Evolutionary conservation across 2,329 filamentous ascomycete species (phyloP), one percentile per base, ranked within the genome.

Genomic region (Exophiala oligosperma): DNA sequence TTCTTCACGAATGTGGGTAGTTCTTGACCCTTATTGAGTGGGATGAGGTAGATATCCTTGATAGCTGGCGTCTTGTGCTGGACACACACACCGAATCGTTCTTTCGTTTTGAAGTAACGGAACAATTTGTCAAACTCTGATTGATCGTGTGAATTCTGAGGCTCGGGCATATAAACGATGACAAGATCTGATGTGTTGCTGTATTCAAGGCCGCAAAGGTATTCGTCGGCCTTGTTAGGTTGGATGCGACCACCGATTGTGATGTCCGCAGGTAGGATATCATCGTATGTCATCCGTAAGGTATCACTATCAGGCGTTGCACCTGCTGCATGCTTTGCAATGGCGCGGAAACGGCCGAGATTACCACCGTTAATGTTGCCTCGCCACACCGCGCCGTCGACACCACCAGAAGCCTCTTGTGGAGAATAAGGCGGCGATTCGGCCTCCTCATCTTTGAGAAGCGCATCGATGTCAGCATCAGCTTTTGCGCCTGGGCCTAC

Each of bases 41-140:
- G 93, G 8, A 97, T 88, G 32, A 97, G 83, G 72, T 97, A 97
- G 1, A 92, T 90, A 70, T 97, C 93, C 59, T 92, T 88, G 49
- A 97, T 89, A 60, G 91, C 88, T 21, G 85, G 83, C 29, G 86
- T 76, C 1, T 84, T 83, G 71, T 90, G 89, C 69, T 93, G 90
- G 12, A 87, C 87, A 5, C 97, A 82, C 1, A 97, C 93, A 21
- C 92, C 93, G 71, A 96, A 99, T 35, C 92, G 84, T 64, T 89
- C 84, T 69, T 93, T 90, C 51, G 81, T 82, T 43, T 86, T 79
- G 70, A 99, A 97, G 75, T 99, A 97, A 52, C 92, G 83, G 68
- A 92, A 90, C n/a, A 97, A 79, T 17, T 83, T 82, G 63, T 89
- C 81, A 69, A 96, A 96, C 24, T 85, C 82, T 5, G 79, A 74